Evolutionary conservation across 306 rosid genomes (phyloP).

Genomic region (Calophaca sinica): DNA sequence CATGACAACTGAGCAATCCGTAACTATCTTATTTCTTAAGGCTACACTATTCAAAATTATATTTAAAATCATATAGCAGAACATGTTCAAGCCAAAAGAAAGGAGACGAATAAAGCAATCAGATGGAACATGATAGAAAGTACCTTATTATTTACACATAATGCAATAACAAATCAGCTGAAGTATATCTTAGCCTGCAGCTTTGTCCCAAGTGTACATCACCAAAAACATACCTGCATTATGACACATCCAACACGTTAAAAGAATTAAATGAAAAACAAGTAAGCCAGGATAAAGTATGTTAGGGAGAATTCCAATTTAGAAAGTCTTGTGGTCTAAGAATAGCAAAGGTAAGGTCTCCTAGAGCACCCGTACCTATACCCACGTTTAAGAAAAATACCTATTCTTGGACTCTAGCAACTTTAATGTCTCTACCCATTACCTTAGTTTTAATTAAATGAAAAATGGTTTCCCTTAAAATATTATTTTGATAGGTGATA

Average conservation of each 20-base stretch:
- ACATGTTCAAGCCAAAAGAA: neutral
- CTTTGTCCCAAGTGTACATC: conserved; percentile 99
- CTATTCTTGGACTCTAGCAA: neutral
- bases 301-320: neutral
- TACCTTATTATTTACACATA: conserved; percentile 81
- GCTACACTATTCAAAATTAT: neutral
- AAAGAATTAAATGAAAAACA: neutral
- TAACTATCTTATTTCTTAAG: conserved; percentile 5
- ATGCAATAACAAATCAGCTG: conserved; percentile 61
- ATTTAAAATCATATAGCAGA: conserved; percentile 30
- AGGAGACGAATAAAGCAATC: conserved; percentile 12
- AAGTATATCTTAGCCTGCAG: conserved; percentile 83
- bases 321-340: conserved; percentile 11
- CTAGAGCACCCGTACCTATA: neutral
- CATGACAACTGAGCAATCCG: neutral
- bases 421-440: neutral
- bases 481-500: neutral
- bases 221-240: conserved; percentile 83
- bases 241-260: conserved; percentile 18
- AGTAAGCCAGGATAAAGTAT: conserved; percentile 9
- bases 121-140: conserved; percentile 21
- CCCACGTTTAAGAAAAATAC: neutral
- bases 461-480: neutral
- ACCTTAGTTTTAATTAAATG: conserved; percentile 13
- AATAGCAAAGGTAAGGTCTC: neutral